Percentiles rank a stretch among this genome's conserved stretches.
Conservation (phyloP, 805 yeast genomes). For the Metschnikowia borealis region DNA sequence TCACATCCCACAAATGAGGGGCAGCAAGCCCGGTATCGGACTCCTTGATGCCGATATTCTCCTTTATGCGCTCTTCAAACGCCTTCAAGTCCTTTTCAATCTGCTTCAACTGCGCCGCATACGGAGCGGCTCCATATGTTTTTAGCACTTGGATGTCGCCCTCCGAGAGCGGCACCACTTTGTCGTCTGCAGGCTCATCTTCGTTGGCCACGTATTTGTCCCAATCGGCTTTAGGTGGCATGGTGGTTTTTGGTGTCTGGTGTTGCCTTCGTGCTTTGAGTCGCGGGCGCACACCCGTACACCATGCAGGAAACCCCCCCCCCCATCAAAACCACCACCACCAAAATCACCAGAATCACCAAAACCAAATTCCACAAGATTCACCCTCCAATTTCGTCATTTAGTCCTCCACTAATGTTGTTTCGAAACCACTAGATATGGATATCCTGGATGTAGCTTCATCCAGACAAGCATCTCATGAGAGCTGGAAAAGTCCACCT, state of each 20-base stretch:
- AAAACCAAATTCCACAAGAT: no score
- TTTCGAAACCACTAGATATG: no score
- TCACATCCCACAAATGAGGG: conserved; percentile 95
- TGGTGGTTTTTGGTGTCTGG: conserved; percentile 22
- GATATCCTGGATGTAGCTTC: no score
- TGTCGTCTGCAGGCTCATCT: conserved; percentile 56
- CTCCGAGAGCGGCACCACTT: conserved; percentile 83
- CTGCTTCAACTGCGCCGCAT: conserved; percentile 72
- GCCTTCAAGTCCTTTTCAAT: conserved; percentile 84
- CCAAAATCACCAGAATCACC: no score
- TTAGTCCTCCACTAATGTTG: no score
- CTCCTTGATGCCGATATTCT: conserved; percentile 90
- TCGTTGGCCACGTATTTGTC: conserved; percentile 87
- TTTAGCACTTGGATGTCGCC: conserved; percentile 97
- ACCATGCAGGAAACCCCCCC: not conserved
- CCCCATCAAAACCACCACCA: not conserved
- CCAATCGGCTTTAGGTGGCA: conserved; percentile 99
- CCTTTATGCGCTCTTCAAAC: conserved; percentile 84
- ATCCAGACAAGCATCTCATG: no score
- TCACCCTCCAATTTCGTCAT: no score
- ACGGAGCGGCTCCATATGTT: conserved; percentile 97
- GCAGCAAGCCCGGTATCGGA: conserved; percentile 97
- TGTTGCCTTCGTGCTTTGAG: conserved; percentile 4
- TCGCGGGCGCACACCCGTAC: conserved; percentile 2
- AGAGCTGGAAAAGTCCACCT: no score